Evolutionary conservation across 345 rosid species (phyloP), one percentile per base, ranked within the genome.

Genomic region (Populus tremula): DNA sequence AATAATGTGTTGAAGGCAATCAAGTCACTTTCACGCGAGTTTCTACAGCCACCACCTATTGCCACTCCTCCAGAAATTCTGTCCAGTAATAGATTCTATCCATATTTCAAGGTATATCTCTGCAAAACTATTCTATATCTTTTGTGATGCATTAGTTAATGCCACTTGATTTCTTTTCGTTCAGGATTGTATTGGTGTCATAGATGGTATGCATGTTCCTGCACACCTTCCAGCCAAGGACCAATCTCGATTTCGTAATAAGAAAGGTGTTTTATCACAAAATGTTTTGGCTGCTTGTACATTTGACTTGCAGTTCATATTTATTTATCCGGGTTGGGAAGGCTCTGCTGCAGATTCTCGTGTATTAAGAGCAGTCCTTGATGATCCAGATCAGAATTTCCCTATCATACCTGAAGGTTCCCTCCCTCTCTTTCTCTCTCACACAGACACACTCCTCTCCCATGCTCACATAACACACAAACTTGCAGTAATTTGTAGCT

Each of bases 291-390:
- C 91, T 67, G 98, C 94, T 59, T 90, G 98, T 86, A 89, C 90
- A 29, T 90, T 91, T 76, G 93, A 93, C 83, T 79, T 87, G 72
- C 91, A 86, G 86, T 91, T 93, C 75, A 87, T 93, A 75, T 91
- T 88, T 80, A 80, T 93, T 72, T 91, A 87, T 80, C 90, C 96
- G 0, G 94, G 97, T 75, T 89, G 95, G 98, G 98, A 92, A 88
- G 97, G 98, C 47, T 88, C 97, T 74, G 90, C 78, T 65, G 83
- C 87, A 13, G 92, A 92, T 85, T 88, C 93, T 43, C 92, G 92
- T 62, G 86, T 90, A n/a, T 74, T 90, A 74, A 85, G 92, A 86
- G 92, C 94, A 23, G 98, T 90, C 65, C 84, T 92, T 53, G 88
- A 90, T 66, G 87, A 93, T 81, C 92, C 94, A 50, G 86, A 86